Percentiles rank a stretch among this genome's conserved stretches.
phyloP scores from a whole-genome alignment of 2,329 filamentous ascomycete genomes.

The Microcyclospora pomicola region DNA sequence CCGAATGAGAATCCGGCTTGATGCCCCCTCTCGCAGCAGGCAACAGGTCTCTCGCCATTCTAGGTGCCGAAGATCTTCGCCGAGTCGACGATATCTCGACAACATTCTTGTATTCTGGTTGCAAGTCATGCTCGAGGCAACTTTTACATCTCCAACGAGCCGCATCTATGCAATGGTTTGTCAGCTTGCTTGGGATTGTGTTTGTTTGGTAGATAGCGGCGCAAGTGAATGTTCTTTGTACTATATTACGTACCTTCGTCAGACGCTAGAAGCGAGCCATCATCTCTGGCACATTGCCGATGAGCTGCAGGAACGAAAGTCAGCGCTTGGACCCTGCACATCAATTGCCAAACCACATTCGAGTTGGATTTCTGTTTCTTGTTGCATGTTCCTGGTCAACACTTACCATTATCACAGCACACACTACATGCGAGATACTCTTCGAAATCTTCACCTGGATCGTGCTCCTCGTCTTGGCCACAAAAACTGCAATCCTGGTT shows the following conservation, averaged over 20 bases:
- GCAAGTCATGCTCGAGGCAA: slow-evolving; percentile 39
- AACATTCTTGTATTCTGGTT: slow-evolving; percentile 29
- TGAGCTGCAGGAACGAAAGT: slow-evolving; percentile 54
- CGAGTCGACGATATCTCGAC: slow-evolving; percentile 25
- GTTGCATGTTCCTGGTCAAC: slow-evolving; percentile 9
- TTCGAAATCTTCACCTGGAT: slow-evolving; percentile 70
- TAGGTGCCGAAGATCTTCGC: slow-evolving; percentile 48
- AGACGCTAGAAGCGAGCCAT: slow-evolving; percentile 42
- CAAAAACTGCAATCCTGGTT: slow-evolving; percentile 51
- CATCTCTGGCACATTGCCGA: slow-evolving; percentile 71
- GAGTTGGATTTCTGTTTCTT: slow-evolving; percentile 3
- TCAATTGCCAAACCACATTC: slow-evolving; percentile 7
- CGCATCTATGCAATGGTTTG: slow-evolving; percentile 31
- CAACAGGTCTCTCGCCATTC: slow-evolving; percentile 53
- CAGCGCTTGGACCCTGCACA: slow-evolving; percentile 28
- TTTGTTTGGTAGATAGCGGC: slow-evolving; percentile 7
- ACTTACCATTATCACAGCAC: slow-evolving; percentile 74
- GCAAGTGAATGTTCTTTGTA: slow-evolving; percentile 1
- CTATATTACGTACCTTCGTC: slow-evolving; percentile 45
- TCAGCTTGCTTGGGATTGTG: slow-evolving; percentile 11
- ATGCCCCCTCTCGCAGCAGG: slow-evolving; percentile 51
- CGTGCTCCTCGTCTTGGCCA: slow-evolving; percentile 66
- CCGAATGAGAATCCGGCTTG: slow-evolving; percentile 59
- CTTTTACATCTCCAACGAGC: slow-evolving; percentile 49
- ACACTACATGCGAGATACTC: slow-evolving; percentile 60